These are phyloP conservation scores for Harringtonia aguacate DNA, from an alignment of 2,329 filamentous ascomycete genomes.

Conservation along the genomic window DNA sequence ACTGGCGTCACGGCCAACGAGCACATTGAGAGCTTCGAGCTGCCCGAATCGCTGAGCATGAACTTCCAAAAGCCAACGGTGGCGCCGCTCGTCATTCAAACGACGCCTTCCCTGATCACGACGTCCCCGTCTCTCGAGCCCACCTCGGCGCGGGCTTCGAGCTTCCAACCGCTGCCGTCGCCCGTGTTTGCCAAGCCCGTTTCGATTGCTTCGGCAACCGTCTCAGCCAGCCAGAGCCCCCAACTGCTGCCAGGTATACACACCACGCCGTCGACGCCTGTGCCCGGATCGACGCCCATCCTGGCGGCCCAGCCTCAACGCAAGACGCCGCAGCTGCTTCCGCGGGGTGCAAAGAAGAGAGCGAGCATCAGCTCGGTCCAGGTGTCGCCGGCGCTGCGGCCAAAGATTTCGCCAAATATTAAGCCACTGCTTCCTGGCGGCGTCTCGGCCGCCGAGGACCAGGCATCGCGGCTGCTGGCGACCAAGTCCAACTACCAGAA, in stretches of 20 bases:
- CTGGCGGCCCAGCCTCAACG: constrained; percentile 23
- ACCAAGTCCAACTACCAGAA: constrained; percentile 98
- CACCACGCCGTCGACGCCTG: constrained; percentile 10
- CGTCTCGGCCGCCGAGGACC: constrained; percentile 41
- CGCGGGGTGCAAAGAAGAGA: constrained; percentile 54
- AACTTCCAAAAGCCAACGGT: constrained; percentile 35
- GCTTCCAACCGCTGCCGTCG: constrained; percentile 37
- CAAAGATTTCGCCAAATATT: constrained; percentile 88
- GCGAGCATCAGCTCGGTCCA: constrained; percentile 60
- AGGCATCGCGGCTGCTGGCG: constrained; percentile 65
- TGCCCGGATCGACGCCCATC: background rate
- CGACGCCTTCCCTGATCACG: constrained; percentile 10
- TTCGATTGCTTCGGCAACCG: constrained; percentile 16
- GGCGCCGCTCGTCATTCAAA: constrained; percentile 34
- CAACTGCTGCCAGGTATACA: constrained; percentile 47
- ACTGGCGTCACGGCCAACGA: constrained; percentile 26
- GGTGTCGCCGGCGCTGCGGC: constrained; percentile 77
- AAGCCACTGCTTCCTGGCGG: constrained; percentile 70
- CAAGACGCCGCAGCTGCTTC: constrained; percentile 45
- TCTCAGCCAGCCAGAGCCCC: constrained; percentile 56
- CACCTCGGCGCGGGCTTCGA: constrained; percentile 37
- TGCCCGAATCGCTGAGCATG: constrained; percentile 61
- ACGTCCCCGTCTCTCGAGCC: constrained; percentile 24
- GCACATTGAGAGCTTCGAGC: constrained; percentile 46
- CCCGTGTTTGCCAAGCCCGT: constrained; percentile 28